Conservation (phyloP, 495 filamentous ascomycete genomes). For the Neurospora tetrasperma region DNA sequence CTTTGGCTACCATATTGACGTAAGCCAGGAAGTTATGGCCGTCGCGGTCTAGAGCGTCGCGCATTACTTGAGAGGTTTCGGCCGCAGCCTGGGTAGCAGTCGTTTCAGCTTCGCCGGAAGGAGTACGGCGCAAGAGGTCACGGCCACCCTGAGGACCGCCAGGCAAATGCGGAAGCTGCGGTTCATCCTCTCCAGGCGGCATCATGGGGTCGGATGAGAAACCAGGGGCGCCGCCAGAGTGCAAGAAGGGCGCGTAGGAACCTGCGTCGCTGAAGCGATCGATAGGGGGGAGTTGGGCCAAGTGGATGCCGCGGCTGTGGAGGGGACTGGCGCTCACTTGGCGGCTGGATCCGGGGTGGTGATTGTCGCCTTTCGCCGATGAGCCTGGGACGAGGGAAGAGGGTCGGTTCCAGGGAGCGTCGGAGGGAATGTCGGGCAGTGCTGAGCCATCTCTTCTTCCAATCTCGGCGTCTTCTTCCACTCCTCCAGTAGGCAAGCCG, state of each 20-base stretch:
- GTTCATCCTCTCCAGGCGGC: constrained; percentile 5
- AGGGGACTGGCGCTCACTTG: constrained; percentile 30
- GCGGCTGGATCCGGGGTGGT: constrained; percentile 12
- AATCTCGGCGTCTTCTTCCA: constrained; percentile 24
- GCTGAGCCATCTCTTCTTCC: constrained; percentile 27
- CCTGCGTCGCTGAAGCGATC: constrained; percentile 30
- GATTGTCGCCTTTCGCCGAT: constrained; percentile 23
- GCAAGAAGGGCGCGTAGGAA: constrained; percentile 12
- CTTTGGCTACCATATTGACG: constrained; percentile 32
- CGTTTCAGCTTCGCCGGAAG: background rate
- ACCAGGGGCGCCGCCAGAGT: constrained; percentile 19
- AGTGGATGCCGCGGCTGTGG: constrained; percentile 19
- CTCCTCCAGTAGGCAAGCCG: background rate
- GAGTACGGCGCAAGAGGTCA: background rate
- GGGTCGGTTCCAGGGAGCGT: constrained; percentile 36
- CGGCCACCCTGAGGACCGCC: background rate
- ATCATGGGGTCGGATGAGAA: constrained; percentile 10
- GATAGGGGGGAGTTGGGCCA: constrained; percentile 16
- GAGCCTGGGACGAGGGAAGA: constrained; percentile 34
- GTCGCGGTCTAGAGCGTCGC: constrained; percentile 24
- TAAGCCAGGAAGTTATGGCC: constrained; percentile 44
- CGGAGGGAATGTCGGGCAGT: constrained; percentile 32
- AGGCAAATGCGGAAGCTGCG: background rate
- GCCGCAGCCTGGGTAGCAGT: background rate
- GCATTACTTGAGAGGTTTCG: constrained; percentile 15